These are phyloP conservation scores for Neonectria ditissima DNA, from an alignment of 2,329 filamentous ascomycete genomes.

Conservation along the genomic window DNA sequence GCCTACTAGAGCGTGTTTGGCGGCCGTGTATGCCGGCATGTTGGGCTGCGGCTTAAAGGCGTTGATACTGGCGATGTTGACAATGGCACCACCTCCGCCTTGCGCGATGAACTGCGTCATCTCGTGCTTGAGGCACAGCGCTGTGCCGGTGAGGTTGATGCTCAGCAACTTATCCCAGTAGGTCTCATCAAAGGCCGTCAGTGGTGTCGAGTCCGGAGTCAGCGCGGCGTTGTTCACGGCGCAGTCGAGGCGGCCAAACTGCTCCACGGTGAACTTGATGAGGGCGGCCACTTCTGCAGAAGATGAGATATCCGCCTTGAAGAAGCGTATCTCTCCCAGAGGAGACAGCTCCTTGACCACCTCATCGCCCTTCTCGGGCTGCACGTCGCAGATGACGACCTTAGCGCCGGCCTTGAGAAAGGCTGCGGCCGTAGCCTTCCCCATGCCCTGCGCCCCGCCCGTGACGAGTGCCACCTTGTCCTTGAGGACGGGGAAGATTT, in stretches of 20 bases:
- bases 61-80: conserved; percentile 56
- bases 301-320: conserved; percentile 33
- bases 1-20: conserved; percentile 55
- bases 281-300: conserved; percentile 30
- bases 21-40: conserved; percentile 48
- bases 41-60: conserved; percentile 41
- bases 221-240: conserved; percentile 36
- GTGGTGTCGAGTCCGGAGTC: conserved; percentile 33
- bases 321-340: conserved; percentile 30
- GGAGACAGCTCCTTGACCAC: conserved; percentile 30
- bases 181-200: conserved; percentile 34
- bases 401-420: conserved; percentile 49
- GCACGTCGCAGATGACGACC: conserved; percentile 49
- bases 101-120: conserved; percentile 42
- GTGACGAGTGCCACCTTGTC: conserved; percentile 48
- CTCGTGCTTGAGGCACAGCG: conserved; percentile 37
- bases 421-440: conserved; percentile 47
- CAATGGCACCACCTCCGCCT: conserved; percentile 54
- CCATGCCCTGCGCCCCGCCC: conserved; percentile 49
- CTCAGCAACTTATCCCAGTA: conserved; percentile 37
- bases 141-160: conserved; percentile 38
- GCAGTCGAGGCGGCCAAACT: conserved; percentile 33
- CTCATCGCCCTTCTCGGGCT: conserved; percentile 31
- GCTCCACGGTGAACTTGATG: conserved; percentile 34
- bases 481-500: conserved; percentile 34